These are phyloP conservation scores for Paraconiothyrium brasiliense DNA, from an alignment of 2,329 filamentous ascomycete species.

Conservation along the genomic window DNA sequence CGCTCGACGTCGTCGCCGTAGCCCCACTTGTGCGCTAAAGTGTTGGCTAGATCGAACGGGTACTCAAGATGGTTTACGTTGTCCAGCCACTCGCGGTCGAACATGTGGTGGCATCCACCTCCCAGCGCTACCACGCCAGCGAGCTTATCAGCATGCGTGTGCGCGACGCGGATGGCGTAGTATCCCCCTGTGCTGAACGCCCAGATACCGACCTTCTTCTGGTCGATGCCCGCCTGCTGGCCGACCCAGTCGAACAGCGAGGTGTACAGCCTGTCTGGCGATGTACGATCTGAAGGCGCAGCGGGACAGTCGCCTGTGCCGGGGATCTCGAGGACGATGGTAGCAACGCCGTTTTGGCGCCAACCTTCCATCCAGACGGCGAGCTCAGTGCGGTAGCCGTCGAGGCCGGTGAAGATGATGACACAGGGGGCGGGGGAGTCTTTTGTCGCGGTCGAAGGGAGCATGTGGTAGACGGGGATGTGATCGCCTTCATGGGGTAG, in stretches of 20 bases:
- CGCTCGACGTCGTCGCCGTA: constrained; percentile 47
- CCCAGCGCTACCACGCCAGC: constrained; percentile 64
- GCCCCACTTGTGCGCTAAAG: constrained; percentile 60
- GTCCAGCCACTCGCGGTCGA: constrained; percentile 63
- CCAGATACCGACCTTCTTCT: constrained; percentile 61
- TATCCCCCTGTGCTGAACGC: constrained; percentile 68
- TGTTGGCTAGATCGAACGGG: constrained; percentile 65
- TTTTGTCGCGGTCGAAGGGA: constrained; percentile 59
- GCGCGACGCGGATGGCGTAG: constrained; percentile 66
- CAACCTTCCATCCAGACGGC: constrained; percentile 62
- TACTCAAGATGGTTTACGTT: constrained; percentile 66
- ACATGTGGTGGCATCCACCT: constrained; percentile 66
- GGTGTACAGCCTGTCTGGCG: constrained; percentile 63
- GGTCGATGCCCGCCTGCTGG: constrained; percentile 58
- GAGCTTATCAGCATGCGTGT: constrained; percentile 64
- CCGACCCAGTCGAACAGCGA: constrained; percentile 65
- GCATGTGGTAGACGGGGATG: constrained; percentile 73
- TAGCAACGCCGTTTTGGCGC: constrained; percentile 59
- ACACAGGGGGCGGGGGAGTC: constrained; percentile 60
- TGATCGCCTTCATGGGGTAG: constrained; percentile 60
- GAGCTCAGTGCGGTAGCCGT: constrained; percentile 67
- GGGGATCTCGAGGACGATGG: constrained; percentile 64
- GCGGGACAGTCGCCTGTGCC: constrained; percentile 68
- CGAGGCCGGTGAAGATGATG: constrained; percentile 67
- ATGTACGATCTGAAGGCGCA: constrained; percentile 54